Evolutionary conservation across 2,329 filamentous ascomycete genomes (phyloP).

Genomic region (Monosporascus sp.): DNA sequence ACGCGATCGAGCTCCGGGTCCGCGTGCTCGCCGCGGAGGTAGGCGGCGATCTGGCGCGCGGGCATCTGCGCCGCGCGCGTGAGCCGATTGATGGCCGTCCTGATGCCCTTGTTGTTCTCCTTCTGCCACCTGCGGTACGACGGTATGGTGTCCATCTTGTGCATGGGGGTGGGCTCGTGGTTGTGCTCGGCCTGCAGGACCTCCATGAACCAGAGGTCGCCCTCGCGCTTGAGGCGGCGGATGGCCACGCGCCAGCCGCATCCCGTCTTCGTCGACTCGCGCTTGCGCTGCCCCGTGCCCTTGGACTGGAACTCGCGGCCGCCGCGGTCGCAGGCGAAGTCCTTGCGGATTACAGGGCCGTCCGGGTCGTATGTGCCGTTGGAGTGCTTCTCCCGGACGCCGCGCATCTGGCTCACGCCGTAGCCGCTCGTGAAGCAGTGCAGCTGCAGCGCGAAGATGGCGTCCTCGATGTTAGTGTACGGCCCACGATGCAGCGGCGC

Average conservation of each 20-base stretch:
- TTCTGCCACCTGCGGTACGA: slow-evolving; percentile 25
- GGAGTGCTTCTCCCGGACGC: slow-evolving; percentile 24
- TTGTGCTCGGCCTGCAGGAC: slow-evolving; percentile 21
- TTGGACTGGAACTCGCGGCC: slow-evolving; percentile 25
- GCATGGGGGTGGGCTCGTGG: slow-evolving; percentile 20
- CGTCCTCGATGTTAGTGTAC: slow-evolving; percentile 22
- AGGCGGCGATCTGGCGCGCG: slow-evolving; percentile 18
- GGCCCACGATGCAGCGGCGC: slow-evolving; percentile 18
- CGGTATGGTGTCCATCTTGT: slow-evolving; percentile 24
- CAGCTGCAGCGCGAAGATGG: slow-evolving; percentile 23
- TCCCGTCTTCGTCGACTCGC: slow-evolving; percentile 22
- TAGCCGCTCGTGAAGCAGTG: slow-evolving; percentile 26
- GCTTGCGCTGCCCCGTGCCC: slow-evolving; percentile 22
- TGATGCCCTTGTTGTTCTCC: slow-evolving; percentile 23
- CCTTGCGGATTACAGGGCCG: slow-evolving; percentile 22
- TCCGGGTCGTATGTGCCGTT: slow-evolving; percentile 24
- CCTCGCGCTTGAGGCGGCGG: slow-evolving; percentile 22
- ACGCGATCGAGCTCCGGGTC: slow-evolving; percentile 21
- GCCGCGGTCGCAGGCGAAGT: slow-evolving; percentile 24
- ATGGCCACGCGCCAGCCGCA: slow-evolving; percentile 22
- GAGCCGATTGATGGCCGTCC: slow-evolving; percentile 18
- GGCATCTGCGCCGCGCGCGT: slow-evolving; percentile 21
- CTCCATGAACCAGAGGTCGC: slow-evolving; percentile 24
- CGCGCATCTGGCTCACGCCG: slow-evolving; percentile 26
- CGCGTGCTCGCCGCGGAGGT: slow-evolving; percentile 17